Evolutionary conservation across 148 eudicot species (phyloP).

Genomic region (Heliosperma pusillum): DNA sequence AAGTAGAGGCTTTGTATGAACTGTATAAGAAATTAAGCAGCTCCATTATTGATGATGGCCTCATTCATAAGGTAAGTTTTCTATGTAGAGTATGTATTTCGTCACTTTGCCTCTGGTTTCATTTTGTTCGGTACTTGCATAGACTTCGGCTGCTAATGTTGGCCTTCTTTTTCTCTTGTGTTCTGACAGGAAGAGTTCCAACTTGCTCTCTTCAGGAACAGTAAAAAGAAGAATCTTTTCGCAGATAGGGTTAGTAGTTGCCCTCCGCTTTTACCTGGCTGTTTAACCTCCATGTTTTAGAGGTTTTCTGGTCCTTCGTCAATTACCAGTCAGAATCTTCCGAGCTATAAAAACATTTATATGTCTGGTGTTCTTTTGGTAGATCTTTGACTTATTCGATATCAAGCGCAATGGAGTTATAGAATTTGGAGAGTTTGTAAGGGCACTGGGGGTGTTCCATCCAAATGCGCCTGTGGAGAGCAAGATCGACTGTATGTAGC

Average conservation of each 20-base stretch:
- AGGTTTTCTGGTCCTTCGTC: not conserved
- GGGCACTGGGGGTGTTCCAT: constrained; percentile 71
- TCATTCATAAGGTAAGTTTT: constrained; percentile 75
- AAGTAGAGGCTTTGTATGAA: constrained; percentile 82
- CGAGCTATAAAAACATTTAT: not conserved
- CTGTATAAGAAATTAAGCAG: constrained; percentile 81
- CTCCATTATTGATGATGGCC: constrained; percentile 82
- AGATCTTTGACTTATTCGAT: constrained; percentile 82
- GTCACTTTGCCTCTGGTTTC: not conserved
- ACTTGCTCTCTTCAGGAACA: constrained; percentile 81
- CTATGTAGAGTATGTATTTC: not conserved
- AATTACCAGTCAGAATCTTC: too few relatives aligned
- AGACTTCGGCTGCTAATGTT: constrained; percentile 1
- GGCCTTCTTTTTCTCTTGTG: not conserved
- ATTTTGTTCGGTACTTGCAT: not conserved
- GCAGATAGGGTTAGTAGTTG: constrained; percentile 69
- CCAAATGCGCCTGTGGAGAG: constrained; percentile 64
- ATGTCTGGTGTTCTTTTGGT: constrained; percentile 21
- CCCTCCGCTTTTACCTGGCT: not conserved
- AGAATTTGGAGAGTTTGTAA: constrained; percentile 87
- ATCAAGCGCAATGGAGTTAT: constrained; percentile 76
- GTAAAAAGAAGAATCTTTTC: constrained; percentile 69
- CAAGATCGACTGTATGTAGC: constrained; percentile 61
- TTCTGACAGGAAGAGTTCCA: constrained; percentile 78
- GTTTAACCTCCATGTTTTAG: constrained; percentile 2